Conservation (phyloP, 2,329 filamentous ascomycete species). For the Neofusicoccum laricinum region DNA sequence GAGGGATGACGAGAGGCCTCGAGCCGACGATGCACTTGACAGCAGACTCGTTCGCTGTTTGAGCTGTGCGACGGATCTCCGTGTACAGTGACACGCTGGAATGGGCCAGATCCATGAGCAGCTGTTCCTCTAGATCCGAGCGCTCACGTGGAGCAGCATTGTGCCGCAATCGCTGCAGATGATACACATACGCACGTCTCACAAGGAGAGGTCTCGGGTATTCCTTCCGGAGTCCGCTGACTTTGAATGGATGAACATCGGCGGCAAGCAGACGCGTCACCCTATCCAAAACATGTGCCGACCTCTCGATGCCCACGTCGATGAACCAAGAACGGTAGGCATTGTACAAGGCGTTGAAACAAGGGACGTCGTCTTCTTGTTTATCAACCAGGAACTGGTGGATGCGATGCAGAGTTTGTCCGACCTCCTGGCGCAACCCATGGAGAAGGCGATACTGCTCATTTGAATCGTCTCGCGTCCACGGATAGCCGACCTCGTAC, state of each 20-base stretch:
- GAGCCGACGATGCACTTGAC: constrained; percentile 88
- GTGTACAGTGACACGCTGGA: constrained; percentile 91
- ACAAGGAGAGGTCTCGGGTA: constrained; percentile 92
- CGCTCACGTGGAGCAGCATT: constrained; percentile 86
- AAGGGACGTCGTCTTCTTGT: constrained; percentile 93
- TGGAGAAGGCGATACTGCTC: constrained; percentile 74
- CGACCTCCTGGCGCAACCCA: constrained; percentile 73
- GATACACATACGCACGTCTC: constrained; percentile 89
- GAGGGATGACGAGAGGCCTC: constrained; percentile 82
- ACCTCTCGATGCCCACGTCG: constrained; percentile 93
- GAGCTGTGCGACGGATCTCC: constrained; percentile 90
- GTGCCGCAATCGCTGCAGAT: constrained; percentile 88
- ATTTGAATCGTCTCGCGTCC: constrained; percentile 56
- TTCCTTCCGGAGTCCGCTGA: constrained; percentile 84
- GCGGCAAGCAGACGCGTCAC: constrained; percentile 79
- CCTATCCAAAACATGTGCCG: constrained; percentile 87
- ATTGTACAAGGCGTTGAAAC: constrained; percentile 88
- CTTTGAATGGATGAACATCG: constrained; percentile 89
- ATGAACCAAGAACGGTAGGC: constrained; percentile 96
- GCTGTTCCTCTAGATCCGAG: constrained; percentile 80
- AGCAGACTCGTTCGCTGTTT: constrained; percentile 88
- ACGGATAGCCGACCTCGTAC: constrained; percentile 83
- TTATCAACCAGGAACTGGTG: constrained; percentile 79
- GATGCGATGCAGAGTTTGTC: constrained; percentile 75
- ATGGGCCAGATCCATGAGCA: constrained; percentile 83